Conservation (phyloP, 768 basidiomycete species). For the Termitomyces sp. region DNA sequence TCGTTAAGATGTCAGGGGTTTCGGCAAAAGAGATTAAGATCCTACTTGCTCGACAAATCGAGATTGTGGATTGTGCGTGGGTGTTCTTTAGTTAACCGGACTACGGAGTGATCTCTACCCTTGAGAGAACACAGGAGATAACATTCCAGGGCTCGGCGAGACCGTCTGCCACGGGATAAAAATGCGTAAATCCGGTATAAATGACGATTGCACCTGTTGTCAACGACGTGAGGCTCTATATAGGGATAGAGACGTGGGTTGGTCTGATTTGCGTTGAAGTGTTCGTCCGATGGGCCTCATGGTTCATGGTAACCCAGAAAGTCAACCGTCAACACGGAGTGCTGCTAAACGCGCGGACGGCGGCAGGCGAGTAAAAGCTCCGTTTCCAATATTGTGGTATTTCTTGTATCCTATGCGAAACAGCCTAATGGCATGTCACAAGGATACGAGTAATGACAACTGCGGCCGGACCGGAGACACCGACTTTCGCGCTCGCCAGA, state of each 20-base stretch:
- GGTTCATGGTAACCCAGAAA: slow-evolving; percentile 5
- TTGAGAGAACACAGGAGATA: background rate
- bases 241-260: slow-evolving; percentile 11
- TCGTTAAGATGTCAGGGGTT: background rate
- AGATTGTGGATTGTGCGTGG: background rate
- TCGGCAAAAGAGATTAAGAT: background rate
- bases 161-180: slow-evolving; percentile 13
- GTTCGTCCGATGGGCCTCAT: slow-evolving; percentile 6
- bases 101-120: background rate
- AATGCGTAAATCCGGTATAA: slow-evolving; percentile 1
- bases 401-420: background rate
- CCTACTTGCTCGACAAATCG: background rate
- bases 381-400: background rate
- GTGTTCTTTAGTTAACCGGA: background rate
- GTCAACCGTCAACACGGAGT: background rate
- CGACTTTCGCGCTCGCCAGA: background rate
- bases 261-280: background rate
- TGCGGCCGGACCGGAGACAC: slow-evolving; percentile 11
- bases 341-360: background rate
- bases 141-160: background rate
- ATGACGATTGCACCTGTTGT: slow-evolving; percentile 13
- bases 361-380: background rate
- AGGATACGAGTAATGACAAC: slow-evolving; percentile 7
- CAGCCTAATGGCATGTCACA: background rate
- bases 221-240: slow-evolving; percentile 17